A percentile compares a stretch with the other conserved stretches of the same genome.
Evolutionary conservation across 345 rosid species (phyloP).

Genomic region (Cochlearia excelsa): DNA sequence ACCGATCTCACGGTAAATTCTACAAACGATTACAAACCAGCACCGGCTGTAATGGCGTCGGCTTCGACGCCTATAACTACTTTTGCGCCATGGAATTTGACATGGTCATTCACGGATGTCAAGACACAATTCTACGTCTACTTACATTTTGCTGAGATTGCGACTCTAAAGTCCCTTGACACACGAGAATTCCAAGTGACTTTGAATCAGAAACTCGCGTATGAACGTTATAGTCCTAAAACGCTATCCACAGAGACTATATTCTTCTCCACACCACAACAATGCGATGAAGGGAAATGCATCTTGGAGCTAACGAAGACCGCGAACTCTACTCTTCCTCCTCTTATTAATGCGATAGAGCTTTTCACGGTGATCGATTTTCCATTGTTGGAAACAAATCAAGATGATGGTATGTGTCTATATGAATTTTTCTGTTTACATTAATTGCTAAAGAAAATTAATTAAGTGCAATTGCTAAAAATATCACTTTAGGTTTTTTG

Average conservation of each 20-base stretch:
- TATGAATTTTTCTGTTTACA: neutral
- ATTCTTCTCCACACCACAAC: conserved; percentile 12
- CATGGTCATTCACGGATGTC: conserved; percentile 8
- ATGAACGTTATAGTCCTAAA: conserved; percentile 23
- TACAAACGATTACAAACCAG: neutral
- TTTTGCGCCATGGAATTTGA: conserved; percentile 23
- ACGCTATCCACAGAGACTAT: conserved; percentile 8
- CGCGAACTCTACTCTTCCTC: conserved; percentile 29
- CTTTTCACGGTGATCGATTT: conserved; percentile 28
- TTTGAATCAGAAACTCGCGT: neutral
- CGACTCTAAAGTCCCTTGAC: conserved; percentile 9
- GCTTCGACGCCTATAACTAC: conserved; percentile 33
- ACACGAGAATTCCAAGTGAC: conserved; percentile 25
- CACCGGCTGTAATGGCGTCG: conserved; percentile 14
- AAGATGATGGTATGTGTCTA: conserved; percentile 33
- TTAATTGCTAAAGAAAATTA: too few relatives aligned
- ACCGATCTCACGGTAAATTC: neutral
- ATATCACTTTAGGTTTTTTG: too few relatives aligned
- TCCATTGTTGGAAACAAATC: conserved; percentile 17
- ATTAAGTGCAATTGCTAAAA: too few relatives aligned
- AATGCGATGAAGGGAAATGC: conserved; percentile 8
- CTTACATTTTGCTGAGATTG: conserved; percentile 36
- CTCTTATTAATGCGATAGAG: conserved; percentile 34
- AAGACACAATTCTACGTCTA: conserved; percentile 21
- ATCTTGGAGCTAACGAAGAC: conserved; percentile 26